Percentiles rank a stretch among this genome's conserved stretches.
Evolutionary conservation across 306 rosid genomes (phyloP).

Genomic region (Carpinus viminea): DNA sequence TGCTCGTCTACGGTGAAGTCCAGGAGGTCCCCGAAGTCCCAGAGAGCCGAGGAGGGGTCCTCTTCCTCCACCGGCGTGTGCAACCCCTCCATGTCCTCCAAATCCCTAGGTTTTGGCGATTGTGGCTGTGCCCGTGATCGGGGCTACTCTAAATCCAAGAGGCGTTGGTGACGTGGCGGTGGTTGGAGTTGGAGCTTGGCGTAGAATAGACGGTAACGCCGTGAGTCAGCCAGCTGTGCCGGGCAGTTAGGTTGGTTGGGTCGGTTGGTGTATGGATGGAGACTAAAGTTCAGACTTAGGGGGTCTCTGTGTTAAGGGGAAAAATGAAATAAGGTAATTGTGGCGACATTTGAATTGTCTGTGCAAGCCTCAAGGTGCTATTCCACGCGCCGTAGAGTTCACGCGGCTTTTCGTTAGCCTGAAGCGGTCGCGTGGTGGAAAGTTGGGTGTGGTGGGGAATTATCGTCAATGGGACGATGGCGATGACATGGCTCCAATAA

Average conservation of each 20-base stretch:
- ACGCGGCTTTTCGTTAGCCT: background rate
- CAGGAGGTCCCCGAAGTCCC: slow-evolving; percentile 67
- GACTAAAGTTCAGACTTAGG: background rate
- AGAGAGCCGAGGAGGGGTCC: slow-evolving; percentile 35
- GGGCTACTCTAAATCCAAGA: slow-evolving; percentile 2
- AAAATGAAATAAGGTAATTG: background rate
- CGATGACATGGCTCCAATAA: slow-evolving; percentile 1
- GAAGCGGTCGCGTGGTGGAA: background rate
- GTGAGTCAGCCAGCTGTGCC: slow-evolving; percentile 4
- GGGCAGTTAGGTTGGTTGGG: slow-evolving; percentile 3
- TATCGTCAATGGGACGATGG: background rate
- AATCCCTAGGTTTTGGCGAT: background rate
- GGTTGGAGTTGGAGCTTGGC: slow-evolving; percentile 15
- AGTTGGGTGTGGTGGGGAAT: background rate
- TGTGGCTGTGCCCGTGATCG: slow-evolving; percentile 3
- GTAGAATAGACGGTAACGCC: slow-evolving; percentile 15
- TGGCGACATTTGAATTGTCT: slow-evolving; percentile 2
- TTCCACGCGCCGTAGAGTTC: background rate
- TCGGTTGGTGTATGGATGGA: background rate
- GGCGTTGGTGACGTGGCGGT: slow-evolving; percentile 1
- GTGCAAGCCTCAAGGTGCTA: background rate
- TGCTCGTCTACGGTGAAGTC: slow-evolving; percentile 49
- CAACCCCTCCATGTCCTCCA: slow-evolving; percentile 33
- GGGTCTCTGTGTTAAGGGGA: too few relatives aligned
- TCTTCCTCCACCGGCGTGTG: slow-evolving; percentile 28